Evolutionary conservation across 1,284 basidiomycete species (phyloP).

Genomic region (Stereum hirsutum): DNA sequence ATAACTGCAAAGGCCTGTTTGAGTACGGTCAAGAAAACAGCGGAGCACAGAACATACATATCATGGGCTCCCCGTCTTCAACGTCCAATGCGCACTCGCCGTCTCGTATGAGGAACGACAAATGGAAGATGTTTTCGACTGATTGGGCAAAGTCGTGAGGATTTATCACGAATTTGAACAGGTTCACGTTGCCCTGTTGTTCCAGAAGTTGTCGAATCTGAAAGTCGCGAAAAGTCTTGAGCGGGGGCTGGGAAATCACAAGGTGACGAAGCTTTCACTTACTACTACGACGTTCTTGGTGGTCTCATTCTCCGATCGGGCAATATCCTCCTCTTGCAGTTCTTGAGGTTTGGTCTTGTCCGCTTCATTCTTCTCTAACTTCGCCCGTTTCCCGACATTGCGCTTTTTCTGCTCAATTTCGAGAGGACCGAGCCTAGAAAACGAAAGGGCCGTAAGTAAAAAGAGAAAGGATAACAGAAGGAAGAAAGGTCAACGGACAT

Average conservation of each 20-base stretch:
- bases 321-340: slow-evolving; percentile 68
- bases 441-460: neutral
- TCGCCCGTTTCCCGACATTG: slow-evolving; percentile 45
- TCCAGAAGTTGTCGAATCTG: slow-evolving; percentile 51
- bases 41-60: slow-evolving; percentile 42
- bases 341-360: slow-evolving; percentile 65
- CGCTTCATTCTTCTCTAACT: slow-evolving; percentile 64
- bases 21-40: neutral
- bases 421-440: slow-evolving; percentile 64
- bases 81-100: slow-evolving; percentile 68
- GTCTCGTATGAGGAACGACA: slow-evolving; percentile 86
- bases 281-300: slow-evolving; percentile 69
- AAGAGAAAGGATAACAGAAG: neutral
- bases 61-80: slow-evolving; percentile 59
- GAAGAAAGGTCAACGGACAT: slow-evolving; percentile 49
- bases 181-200: slow-evolving; percentile 44
- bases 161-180: slow-evolving; percentile 83
- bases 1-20: slow-evolving; percentile 29
- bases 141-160: slow-evolving; percentile 85
- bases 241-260: neutral
- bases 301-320: slow-evolving; percentile 72
- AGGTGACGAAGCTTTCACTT: slow-evolving; percentile 12
- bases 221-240: neutral
- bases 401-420: slow-evolving; percentile 72
- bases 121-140: slow-evolving; percentile 89